A percentile compares a stretch with the other conserved stretches of the same genome.
phyloP scores from a whole-genome alignment of 441 rosid genomes.

The California macrophylla region DNA sequence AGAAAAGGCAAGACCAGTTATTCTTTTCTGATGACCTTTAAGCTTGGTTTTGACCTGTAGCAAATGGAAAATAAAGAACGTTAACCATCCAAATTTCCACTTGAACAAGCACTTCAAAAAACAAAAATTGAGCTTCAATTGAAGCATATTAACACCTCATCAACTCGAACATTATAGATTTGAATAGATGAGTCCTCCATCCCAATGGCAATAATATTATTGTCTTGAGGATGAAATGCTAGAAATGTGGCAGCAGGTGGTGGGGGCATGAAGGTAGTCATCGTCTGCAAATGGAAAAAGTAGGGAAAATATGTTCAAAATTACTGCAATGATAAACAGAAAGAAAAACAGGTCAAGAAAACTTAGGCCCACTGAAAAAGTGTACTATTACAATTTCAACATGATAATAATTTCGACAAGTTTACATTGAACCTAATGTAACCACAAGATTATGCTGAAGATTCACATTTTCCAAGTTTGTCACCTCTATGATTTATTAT shows the following conservation, averaged over 20 bases:
- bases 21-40: conserved; percentile 69
- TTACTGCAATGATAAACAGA: background rate
- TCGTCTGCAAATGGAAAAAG: conserved; percentile 40
- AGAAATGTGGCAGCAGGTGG: conserved; percentile 74
- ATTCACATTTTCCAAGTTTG: background rate
- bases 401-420: background rate
- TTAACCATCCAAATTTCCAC: conserved; percentile 1
- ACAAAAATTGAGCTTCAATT: conserved; percentile 7
- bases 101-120: background rate
- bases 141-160: conserved; percentile 40
- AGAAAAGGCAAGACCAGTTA: conserved; percentile 78
- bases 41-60: conserved; percentile 60
- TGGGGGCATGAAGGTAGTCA: conserved; percentile 78
- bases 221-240: conserved; percentile 79
- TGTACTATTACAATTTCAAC: background rate
- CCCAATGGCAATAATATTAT: conserved; percentile 74
- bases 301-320: background rate
- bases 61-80: conserved; percentile 1
- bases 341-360: background rate
- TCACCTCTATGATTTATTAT: background rate
- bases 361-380: background rate
- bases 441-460: background rate
- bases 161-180: conserved; percentile 67
- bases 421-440: background rate
- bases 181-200: conserved; percentile 69